Evolutionary conservation across 768 basidiomycete genomes (phyloP), one percentile per base, ranked within the genome.

Genomic region (Lactifluus piperatus): DNA sequence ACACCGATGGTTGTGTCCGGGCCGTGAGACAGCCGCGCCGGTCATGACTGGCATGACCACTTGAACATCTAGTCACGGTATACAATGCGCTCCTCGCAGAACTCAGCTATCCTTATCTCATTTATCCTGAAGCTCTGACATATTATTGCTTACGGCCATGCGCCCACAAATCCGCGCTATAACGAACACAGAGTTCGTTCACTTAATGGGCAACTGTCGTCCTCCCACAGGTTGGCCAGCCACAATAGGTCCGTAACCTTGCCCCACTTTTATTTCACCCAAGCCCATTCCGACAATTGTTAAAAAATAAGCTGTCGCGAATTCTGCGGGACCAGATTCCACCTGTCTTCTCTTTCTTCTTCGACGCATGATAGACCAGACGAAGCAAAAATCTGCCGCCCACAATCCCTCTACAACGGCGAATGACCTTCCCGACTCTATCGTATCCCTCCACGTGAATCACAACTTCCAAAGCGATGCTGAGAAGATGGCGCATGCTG

Each of bases 301-400:
- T 3, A 14, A 44, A 44, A n/a, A 41, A 14, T 30, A 47, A 89
- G 91, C 80, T 36, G 79, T 91, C 45, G 89, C 85, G 22, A 84
- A 83, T 69, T 92, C 91, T 11, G 91, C 86, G 7, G 91, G 91
- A 2, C 81, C 89, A 10, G 91, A 93, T 69, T 93, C 91, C 3
- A 82, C 85, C 0, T 88, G 86, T 68, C 75, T 93, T 5, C 74
- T 91, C 16, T 89, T 82, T 65, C 79, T 92, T 14, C 72, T 91
- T 37, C 67, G 81, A 29, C 61, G 58, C 52, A 46, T 60, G 37
- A 24, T 65, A 69, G 29, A 53, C 27, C 30, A 3, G 30, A n/a
- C n/a, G n/a, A 43, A 54, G 30, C 68, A 69, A 14, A 44, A 61
- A 11, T 49, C 44, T 34, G 8, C 44, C 36, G 8, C 44, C 34